Evolutionary conservation across 2,329 filamentous ascomycete genomes (phyloP).

Genomic region (Aspergillus flavus): DNA sequence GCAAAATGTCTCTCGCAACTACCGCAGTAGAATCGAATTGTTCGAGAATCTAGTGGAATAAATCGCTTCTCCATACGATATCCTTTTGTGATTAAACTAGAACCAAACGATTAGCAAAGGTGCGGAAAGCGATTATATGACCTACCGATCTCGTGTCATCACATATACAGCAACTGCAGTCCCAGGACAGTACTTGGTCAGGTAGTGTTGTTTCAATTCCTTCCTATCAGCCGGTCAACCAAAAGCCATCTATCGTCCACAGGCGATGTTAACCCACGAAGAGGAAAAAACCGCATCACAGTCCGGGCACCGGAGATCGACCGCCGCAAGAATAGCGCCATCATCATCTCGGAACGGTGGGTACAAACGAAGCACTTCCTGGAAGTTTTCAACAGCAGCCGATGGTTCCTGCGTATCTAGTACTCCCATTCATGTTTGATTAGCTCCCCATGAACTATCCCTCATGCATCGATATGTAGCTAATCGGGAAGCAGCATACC

Average conservation of each 20-base stretch:
- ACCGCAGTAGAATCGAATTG: constrained; percentile 30
- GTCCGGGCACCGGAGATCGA: constrained; percentile 30
- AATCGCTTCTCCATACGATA: constrained; percentile 34
- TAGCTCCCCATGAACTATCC: constrained; percentile 3
- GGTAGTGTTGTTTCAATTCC: constrained; percentile 31
- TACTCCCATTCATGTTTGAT: not conserved
- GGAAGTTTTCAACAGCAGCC: constrained; percentile 26
- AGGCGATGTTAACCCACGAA: constrained; percentile 18
- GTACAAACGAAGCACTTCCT: constrained; percentile 31
- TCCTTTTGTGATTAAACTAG: constrained; percentile 34
- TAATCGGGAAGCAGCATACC: constrained; percentile 18
- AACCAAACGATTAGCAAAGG: not conserved
- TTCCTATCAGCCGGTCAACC: constrained; percentile 18
- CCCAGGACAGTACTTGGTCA: constrained; percentile 33
- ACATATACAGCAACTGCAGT: constrained; percentile 33
- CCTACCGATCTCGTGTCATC: constrained; percentile 35
- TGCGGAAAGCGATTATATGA: not conserved
- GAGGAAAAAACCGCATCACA: constrained; percentile 36
- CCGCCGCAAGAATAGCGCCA: constrained; percentile 19
- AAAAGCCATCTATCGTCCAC: not conserved
- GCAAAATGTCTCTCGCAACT: constrained; percentile 30
- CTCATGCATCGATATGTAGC: constrained; percentile 10
- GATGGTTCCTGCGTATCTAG: constrained; percentile 17
- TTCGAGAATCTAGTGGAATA: constrained; percentile 28
- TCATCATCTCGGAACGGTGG: constrained; percentile 31